Conservation (phyloP, 2,329 filamentous ascomycete species). For the Hypocrella siamensis region DNA sequence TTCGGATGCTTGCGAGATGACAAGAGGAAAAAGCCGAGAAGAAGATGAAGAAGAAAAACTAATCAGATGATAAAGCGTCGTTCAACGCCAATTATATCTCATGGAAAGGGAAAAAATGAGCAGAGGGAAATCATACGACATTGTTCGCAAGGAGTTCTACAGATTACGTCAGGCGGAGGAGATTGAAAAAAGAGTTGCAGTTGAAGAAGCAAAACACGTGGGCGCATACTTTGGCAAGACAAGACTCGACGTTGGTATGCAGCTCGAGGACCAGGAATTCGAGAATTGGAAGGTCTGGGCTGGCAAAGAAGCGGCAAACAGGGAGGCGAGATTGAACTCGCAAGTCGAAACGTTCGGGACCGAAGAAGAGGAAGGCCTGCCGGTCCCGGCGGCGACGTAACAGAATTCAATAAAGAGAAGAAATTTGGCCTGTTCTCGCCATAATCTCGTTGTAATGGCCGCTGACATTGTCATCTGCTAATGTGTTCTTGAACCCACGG, state of each 20-base stretch:
- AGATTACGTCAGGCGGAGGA: conserved; percentile 66
- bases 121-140: conserved; percentile 64
- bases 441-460: too few relatives aligned
- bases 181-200: conserved; percentile 64
- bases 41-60: neutral
- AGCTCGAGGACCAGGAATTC: conserved; percentile 64
- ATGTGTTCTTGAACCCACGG: too few relatives aligned
- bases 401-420: neutral
- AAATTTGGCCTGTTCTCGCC: neutral
- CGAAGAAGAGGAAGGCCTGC: conserved; percentile 15
- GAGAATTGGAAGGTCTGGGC: conserved; percentile 83
- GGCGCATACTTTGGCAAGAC: conserved; percentile 81
- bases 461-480: too few relatives aligned
- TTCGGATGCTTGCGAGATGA: too few relatives aligned
- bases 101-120: conserved; percentile 50
- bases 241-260: conserved; percentile 60
- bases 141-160: conserved; percentile 83
- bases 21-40: neutral
- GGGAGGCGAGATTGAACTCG: conserved; percentile 22
- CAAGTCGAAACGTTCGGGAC: conserved; percentile 27
- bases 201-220: conserved; percentile 72
- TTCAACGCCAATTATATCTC: conserved; percentile 81
- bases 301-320: conserved; percentile 24
- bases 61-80: conserved; percentile 43
- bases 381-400: conserved; percentile 3